Evolutionary conservation across 2,329 filamentous ascomycete species (phyloP).

Genomic region (Polychaeton citri): DNA sequence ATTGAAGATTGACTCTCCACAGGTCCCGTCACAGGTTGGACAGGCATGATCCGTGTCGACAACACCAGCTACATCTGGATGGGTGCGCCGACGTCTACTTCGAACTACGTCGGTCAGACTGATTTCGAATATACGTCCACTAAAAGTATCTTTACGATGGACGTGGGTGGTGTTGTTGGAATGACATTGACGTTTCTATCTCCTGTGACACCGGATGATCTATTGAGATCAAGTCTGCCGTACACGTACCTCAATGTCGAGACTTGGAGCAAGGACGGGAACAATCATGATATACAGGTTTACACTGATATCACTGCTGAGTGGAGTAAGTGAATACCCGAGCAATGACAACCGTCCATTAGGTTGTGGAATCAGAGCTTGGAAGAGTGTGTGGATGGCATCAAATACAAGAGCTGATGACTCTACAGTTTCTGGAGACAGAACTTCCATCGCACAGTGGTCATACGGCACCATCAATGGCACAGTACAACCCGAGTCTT

Average conservation of each 20-base stretch:
- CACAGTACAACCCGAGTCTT: constrained; percentile 5
- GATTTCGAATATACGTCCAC: constrained; percentile 60
- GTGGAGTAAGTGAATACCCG: background rate
- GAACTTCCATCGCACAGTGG: constrained; percentile 46
- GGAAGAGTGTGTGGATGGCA: background rate
- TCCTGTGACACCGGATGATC: constrained; percentile 53
- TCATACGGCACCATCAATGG: constrained; percentile 32
- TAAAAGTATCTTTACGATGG: constrained; percentile 54
- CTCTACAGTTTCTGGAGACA: constrained; percentile 42
- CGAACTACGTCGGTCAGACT: constrained; percentile 43
- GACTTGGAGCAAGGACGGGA: constrained; percentile 49
- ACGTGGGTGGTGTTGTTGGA: constrained; percentile 46
- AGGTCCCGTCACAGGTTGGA: constrained; percentile 49
- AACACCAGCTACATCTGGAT: constrained; percentile 53
- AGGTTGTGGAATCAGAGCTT: background rate
- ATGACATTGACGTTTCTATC: constrained; percentile 60
- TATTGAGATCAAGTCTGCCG: constrained; percentile 53
- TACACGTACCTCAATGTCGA: constrained; percentile 58
- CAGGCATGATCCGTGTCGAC: constrained; percentile 57
- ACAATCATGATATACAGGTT: constrained; percentile 50
- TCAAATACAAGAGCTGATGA: background rate
- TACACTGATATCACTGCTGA: constrained; percentile 60
- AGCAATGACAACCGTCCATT: background rate
- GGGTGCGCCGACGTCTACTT: constrained; percentile 38
- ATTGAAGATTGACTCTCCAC: no score